Conservation (phyloP, 202 grass and related monocot genomes). For the Eragrostis tef region DNA sequence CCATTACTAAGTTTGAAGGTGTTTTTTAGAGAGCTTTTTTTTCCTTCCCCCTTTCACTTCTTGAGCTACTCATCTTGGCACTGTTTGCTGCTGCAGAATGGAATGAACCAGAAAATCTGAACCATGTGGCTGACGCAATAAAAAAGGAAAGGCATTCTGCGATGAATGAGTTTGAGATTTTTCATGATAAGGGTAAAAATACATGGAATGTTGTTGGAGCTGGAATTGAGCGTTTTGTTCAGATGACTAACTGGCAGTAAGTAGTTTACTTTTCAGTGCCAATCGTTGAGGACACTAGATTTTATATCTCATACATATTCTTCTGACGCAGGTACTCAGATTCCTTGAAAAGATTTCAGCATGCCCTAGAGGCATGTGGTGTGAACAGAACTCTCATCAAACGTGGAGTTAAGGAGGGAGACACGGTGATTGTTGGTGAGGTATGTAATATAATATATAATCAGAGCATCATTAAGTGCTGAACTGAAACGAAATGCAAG, state of each 20-base stretch:
- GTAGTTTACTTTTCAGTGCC: constrained; percentile 37
- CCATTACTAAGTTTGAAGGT: neutral
- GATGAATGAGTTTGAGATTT: constrained; percentile 94
- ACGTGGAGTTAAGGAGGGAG: constrained; percentile 86
- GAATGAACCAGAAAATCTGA: constrained; percentile 69
- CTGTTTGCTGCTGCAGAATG: constrained; percentile 64
- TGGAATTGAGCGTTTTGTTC: constrained; percentile 93
- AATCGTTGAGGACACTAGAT: neutral
- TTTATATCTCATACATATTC: constrained; percentile 13
- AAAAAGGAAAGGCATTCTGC: constrained; percentile 72
- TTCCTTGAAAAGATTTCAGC: constrained; percentile 82
- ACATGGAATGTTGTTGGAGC: constrained; percentile 82
- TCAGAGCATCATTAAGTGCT: neutral
- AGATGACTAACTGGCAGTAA: constrained; percentile 99
- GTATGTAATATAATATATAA: constrained; percentile 51
- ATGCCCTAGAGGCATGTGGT: constrained; percentile 85
- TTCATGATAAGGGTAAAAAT: constrained; percentile 68
- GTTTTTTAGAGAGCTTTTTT: constrained; percentile 17
- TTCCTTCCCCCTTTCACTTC: neutral
- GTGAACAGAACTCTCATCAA: constrained; percentile 80
- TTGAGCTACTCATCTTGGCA: constrained; percentile 29
- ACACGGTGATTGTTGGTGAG: constrained; percentile 79
- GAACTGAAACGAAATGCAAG: no score
- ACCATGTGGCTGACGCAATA: constrained; percentile 89
- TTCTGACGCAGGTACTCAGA: constrained; percentile 74